Evolutionary conservation across 345 rosid species (phyloP).

Genomic region (Populus deltoides): DNA sequence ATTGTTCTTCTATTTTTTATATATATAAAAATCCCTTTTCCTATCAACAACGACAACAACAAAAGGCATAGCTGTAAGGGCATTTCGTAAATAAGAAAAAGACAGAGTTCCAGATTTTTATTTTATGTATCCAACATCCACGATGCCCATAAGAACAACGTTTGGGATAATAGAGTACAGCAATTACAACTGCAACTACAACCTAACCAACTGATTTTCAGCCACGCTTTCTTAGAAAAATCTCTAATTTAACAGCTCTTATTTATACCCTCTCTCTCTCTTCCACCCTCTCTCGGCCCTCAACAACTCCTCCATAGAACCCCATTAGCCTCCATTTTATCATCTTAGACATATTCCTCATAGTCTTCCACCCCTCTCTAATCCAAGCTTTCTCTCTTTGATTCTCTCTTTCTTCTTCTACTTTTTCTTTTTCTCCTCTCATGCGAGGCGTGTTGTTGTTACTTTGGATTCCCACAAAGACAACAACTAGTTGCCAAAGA

Average conservation of each 20-base stretch:
- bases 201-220: constrained; percentile 26
- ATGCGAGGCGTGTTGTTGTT: neutral
- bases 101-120: neutral
- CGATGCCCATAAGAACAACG: neutral
- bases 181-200: neutral
- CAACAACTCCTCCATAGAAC: neutral
- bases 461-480: constrained; percentile 26
- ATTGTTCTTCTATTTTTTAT: neutral
- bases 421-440: neutral
- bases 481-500: neutral
- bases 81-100: neutral
- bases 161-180: neutral
- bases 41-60: no score
- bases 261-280: neutral
- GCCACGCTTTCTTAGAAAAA: constrained; percentile 45
- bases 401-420: constrained; percentile 4
- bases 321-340: no score
- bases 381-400: constrained; percentile 4
- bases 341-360: constrained; percentile 19
- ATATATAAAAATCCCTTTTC: neutral
- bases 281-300: neutral
- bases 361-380: constrained; percentile 36
- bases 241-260: constrained; percentile 39
- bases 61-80: neutral
- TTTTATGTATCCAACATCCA: neutral